Evolutionary conservation across 345 rosid genomes (phyloP).

Genomic region (Ceriops zippeliana): DNA sequence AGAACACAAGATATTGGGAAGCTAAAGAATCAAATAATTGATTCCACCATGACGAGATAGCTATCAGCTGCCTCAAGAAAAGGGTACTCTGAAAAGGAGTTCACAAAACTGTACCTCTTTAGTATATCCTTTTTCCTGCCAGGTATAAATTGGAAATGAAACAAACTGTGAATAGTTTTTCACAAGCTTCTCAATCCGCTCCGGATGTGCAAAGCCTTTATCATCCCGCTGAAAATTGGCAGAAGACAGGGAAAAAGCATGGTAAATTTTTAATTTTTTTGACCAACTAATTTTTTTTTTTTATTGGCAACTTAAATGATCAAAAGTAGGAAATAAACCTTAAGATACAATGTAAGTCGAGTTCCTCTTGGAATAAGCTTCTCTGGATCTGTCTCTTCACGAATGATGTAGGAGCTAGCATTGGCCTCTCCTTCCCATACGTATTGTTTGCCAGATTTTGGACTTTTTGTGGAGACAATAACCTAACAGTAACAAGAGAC

Average conservation of each 20-base stretch:
- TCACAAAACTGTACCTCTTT: slow-evolving; percentile 61
- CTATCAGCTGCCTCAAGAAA: not conserved
- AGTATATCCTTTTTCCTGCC: slow-evolving; percentile 95
- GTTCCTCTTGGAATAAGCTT: slow-evolving; percentile 82
- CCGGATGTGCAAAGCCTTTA: slow-evolving; percentile 92
- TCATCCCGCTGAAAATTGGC: slow-evolving; percentile 54
- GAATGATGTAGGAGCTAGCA: slow-evolving; percentile 73
- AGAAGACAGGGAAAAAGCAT: slow-evolving; percentile 8
- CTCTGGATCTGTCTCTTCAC: slow-evolving; percentile 87
- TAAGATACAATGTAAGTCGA: slow-evolving; percentile 75
- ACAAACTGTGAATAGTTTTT: slow-evolving; percentile 96
- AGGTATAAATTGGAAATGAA: slow-evolving; percentile 95
- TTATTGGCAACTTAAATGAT: not conserved
- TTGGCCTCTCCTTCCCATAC: slow-evolving; percentile 95
- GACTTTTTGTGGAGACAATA: slow-evolving; percentile 84
- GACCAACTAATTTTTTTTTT: not conserved
- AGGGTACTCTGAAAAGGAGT: not conserved
- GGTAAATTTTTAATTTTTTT: slow-evolving; percentile 10
- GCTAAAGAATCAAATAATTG: not conserved
- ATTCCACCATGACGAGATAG: not conserved
- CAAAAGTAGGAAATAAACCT: slow-evolving; percentile 39
- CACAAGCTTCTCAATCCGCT: slow-evolving; percentile 85
- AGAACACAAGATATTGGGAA: not conserved
- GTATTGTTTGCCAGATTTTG: slow-evolving; percentile 86
- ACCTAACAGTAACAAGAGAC: slow-evolving; percentile 39